These are phyloP conservation scores for Leccinum laetum DNA, from an alignment of 1,284 basidiomycete species.

Conservation along the genomic window DNA sequence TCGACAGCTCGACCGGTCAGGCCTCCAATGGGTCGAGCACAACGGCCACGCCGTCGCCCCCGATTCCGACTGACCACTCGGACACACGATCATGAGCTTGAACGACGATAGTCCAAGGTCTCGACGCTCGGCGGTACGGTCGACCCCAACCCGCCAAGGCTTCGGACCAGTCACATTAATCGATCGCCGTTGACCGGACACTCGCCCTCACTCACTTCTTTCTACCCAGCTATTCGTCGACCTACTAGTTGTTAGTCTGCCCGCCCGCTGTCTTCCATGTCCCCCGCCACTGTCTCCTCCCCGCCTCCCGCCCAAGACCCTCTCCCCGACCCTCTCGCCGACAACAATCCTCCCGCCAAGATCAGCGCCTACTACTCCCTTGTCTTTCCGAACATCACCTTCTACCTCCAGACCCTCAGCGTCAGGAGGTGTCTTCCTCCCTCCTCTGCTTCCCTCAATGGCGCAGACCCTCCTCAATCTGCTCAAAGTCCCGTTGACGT, in stretches of 20 bases:
- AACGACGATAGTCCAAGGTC: no score
- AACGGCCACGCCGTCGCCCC: no score
- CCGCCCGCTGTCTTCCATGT: slow-evolving; percentile 25
- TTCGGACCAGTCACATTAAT: no score
- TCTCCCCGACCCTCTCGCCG: slow-evolving; percentile 29
- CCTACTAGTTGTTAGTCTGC: not conserved
- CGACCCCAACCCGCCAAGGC: no score
- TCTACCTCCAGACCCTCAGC: slow-evolving; percentile 82
- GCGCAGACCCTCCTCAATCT: slow-evolving; percentile 31
- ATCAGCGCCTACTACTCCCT: slow-evolving; percentile 94
- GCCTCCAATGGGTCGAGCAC: no score
- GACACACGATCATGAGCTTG: no score
- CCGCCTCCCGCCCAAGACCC: slow-evolving; percentile 6
- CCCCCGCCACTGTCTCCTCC: slow-evolving; percentile 11
- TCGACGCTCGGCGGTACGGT: no score
- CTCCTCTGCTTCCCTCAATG: slow-evolving; percentile 59
- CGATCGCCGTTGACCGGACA: no score
- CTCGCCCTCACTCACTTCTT: no score
- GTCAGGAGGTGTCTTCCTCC: slow-evolving; percentile 59
- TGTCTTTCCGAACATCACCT: slow-evolving; percentile 89
- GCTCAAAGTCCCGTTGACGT: slow-evolving; percentile 73
- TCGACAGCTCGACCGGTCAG: no score
- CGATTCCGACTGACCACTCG: no score
- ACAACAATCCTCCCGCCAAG: slow-evolving; percentile 49
- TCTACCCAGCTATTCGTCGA: no score